phyloP scores from a whole-genome alignment of 83 land plant species.

The Larix sibirica region DNA sequence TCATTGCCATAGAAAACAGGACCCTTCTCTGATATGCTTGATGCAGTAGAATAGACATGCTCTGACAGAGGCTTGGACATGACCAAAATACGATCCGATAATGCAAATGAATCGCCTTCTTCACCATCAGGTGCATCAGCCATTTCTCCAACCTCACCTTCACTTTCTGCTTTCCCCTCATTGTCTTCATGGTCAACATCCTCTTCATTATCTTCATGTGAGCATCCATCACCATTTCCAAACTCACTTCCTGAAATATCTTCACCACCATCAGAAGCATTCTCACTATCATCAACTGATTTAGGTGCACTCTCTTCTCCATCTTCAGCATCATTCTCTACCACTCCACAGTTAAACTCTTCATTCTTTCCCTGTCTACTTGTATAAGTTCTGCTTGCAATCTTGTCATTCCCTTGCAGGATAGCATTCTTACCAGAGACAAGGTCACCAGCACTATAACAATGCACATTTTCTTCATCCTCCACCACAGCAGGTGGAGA shows the following conservation, averaged over 20 bases:
- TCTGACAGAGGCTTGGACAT: conserved; percentile 73
- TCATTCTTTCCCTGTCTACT: conserved; percentile 26
- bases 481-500: conserved; percentile 71
- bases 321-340: conserved; percentile 78
- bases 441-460: conserved; percentile 19
- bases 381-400: conserved; percentile 27
- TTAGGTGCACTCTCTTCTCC: conserved; percentile 84
- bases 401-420: conserved; percentile 25
- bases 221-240: conserved; percentile 76
- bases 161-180: conserved; percentile 63
- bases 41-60: conserved; percentile 34
- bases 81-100: conserved; percentile 45
- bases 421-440: conserved; percentile 5
- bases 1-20: conserved; percentile 90
- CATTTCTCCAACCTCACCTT: conserved; percentile 75
- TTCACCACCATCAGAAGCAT: conserved; percentile 74
- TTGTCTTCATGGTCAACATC: neutral
- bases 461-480: conserved; percentile 45
- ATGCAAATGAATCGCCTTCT: conserved; percentile 57
- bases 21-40: neutral
- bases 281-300: conserved; percentile 80
- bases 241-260: conserved; percentile 81
- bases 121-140: conserved; percentile 79
- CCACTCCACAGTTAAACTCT: conserved; percentile 17
- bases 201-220: conserved; percentile 61